A percentile compares a stretch with the other conserved stretches of the same genome.
These are phyloP conservation scores for Diutina siamensis DNA, from an alignment of 1,139 yeast species.

Conservation along the genomic window DNA sequence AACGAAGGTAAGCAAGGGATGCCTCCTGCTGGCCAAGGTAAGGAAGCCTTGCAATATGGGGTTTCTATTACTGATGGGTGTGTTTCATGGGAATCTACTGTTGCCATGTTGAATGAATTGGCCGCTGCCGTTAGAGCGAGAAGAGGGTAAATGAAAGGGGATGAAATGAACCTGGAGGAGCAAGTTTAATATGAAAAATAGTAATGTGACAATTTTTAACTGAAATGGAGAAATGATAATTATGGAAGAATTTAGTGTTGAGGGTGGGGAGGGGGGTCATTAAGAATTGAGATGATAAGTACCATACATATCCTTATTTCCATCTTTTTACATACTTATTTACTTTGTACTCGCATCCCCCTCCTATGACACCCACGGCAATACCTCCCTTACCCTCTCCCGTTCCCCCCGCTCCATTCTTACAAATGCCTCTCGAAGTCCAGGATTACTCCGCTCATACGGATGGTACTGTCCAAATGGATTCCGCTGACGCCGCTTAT, in stretches of 20 bases:
- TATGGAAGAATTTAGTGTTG: neutral
- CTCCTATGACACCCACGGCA: too few species aligned
- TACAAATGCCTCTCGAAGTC: conserved; percentile 9
- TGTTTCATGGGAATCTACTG: conserved; percentile 88
- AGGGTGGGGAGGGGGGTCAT: too few species aligned
- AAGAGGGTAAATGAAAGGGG: neutral
- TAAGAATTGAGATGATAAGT: too few species aligned
- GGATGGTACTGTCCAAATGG: conserved; percentile 43
- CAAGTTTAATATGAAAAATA: neutral
- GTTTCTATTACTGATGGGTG: conserved; percentile 96
- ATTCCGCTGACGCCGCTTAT: conserved; percentile 42
- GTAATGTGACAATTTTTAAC: neutral
- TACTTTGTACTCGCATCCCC: too few species aligned
- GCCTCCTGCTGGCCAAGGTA: conserved; percentile 45
- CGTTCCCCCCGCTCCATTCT: conserved; percentile 2
- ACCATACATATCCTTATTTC: too few species aligned
- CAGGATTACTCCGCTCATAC: conserved; percentile 23
- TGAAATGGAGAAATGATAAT: neutral
- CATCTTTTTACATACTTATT: too few species aligned
- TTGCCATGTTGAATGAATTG: conserved; percentile 60
- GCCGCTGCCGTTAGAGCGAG: conserved; percentile 79
- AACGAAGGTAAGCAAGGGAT: conserved; percentile 87
- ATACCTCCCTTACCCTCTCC: conserved; percentile 3
- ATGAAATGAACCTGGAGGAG: neutral
- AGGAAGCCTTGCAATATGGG: conserved; percentile 76